These are phyloP conservation scores for Nitzschia inconspicua DNA, from an alignment of 108 stramenopile genomes.

Conservation along the genomic window DNA sequence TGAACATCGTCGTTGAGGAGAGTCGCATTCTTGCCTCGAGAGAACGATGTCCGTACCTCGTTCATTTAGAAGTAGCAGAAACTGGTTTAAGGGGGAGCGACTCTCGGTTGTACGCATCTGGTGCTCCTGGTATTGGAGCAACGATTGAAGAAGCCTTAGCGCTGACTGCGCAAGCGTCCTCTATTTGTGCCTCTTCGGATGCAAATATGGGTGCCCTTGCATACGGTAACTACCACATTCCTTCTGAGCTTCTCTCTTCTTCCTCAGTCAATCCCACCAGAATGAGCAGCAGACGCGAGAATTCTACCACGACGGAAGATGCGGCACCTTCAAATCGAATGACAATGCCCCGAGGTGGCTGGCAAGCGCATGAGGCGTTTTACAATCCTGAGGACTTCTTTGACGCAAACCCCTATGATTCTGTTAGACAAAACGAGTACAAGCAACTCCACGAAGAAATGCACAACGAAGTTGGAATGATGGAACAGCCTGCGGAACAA, in stretches of 20 bases:
- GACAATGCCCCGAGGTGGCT: conserved; percentile 26
- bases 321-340: background rate
- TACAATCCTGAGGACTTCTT: conserved; percentile 24
- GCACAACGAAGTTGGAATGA: conserved; percentile 7
- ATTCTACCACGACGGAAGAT: background rate
- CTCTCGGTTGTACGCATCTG: conserved; percentile 72
- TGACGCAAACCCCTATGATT: conserved; percentile 36
- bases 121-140: conserved; percentile 48
- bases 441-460: conserved; percentile 64
- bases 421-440: conserved; percentile 59
- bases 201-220: conserved; percentile 10
- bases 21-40: conserved; percentile 64
- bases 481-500: conserved; percentile 1
- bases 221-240: conserved; percentile 22
- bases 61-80: conserved; percentile 79
- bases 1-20: conserved; percentile 71
- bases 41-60: conserved; percentile 79
- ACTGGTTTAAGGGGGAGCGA: conserved; percentile 79
- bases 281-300: no score
- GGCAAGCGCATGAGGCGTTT: conserved; percentile 20
- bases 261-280: background rate
- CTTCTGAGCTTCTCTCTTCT: conserved; percentile 19
- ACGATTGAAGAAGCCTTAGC: conserved; percentile 75
- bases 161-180: conserved; percentile 2
- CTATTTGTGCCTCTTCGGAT: background rate